phyloP scores from a whole-genome alignment of 768 basidiomycete species.

The Tylopilus felleus region DNA sequence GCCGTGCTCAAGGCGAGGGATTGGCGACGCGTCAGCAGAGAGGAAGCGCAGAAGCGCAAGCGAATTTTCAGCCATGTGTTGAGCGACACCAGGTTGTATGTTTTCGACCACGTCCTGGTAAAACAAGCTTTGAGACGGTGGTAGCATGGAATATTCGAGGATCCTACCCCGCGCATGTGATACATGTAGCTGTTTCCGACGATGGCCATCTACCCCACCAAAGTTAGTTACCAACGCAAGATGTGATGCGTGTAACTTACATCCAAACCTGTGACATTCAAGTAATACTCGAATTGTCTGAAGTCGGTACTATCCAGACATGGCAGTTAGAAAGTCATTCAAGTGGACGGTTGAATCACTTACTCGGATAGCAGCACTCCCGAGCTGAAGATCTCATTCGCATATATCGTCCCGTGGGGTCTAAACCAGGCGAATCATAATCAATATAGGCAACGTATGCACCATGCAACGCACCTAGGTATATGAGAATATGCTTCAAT shows the following conservation, averaged over 20 bases:
- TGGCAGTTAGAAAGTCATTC: slow-evolving; percentile 1
- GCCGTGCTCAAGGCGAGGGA: slow-evolving; percentile 58
- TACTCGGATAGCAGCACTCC: slow-evolving; percentile 90
- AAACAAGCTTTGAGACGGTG: not conserved
- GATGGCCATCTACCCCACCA: slow-evolving; percentile 69
- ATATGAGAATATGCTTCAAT: slow-evolving; percentile 85
- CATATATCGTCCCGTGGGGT: slow-evolving; percentile 85
- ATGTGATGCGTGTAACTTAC: slow-evolving; percentile 40
- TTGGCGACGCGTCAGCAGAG: slow-evolving; percentile 62
- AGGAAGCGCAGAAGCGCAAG: slow-evolving; percentile 76
- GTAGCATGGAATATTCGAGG: not conserved
- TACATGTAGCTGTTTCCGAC: slow-evolving; percentile 92
- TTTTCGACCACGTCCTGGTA: slow-evolving; percentile 71
- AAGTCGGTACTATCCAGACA: slow-evolving; percentile 76
- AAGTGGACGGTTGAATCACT: slow-evolving; percentile 11
- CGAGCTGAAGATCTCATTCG: slow-evolving; percentile 90
- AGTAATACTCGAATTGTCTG: slow-evolving; percentile 86
- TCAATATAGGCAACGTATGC: not conserved
- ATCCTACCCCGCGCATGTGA: slow-evolving; percentile 80
- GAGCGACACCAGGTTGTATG: slow-evolving; percentile 78
- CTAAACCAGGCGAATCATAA: slow-evolving; percentile 31
- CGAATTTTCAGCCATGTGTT: slow-evolving; percentile 90
- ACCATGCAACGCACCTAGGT: slow-evolving; percentile 51
- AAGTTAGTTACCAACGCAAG: not conserved
- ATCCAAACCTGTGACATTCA: slow-evolving; percentile 89